These are phyloP conservation scores for Tremellales sp. DNA, from an alignment of 1,284 basidiomycete species.

Conservation along the genomic window DNA sequence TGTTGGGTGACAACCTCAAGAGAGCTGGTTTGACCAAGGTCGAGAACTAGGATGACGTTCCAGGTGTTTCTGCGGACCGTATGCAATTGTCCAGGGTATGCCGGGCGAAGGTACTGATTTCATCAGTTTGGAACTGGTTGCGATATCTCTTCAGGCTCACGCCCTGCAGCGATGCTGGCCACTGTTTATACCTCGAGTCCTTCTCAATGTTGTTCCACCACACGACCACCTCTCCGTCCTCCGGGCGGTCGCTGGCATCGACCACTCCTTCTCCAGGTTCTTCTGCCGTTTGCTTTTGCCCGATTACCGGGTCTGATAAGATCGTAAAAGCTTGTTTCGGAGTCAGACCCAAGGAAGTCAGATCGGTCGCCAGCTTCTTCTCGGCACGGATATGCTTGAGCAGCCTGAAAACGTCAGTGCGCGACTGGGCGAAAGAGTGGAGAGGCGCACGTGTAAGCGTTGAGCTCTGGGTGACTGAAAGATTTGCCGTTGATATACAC, in stretches of 20 bases:
- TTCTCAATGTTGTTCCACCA: slow-evolving; percentile 91
- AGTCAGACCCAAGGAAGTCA: slow-evolving; percentile 62
- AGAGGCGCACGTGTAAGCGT: slow-evolving; percentile 58
- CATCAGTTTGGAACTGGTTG: not conserved
- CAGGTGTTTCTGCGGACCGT: slow-evolving; percentile 67
- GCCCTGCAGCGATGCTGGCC: slow-evolving; percentile 26
- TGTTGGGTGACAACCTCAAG: slow-evolving; percentile 62
- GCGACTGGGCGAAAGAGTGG: not conserved
- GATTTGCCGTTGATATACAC: slow-evolving; percentile 75
- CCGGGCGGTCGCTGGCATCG: slow-evolving; percentile 79
- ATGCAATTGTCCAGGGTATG: slow-evolving; percentile 67
- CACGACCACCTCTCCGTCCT: slow-evolving; percentile 67
- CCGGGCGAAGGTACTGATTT: slow-evolving; percentile 31
- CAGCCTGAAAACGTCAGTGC: slow-evolving; percentile 52
- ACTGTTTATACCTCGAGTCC: slow-evolving; percentile 53
- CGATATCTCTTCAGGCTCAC: slow-evolving; percentile 15
- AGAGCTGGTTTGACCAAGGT: slow-evolving; percentile 62
- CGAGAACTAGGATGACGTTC: slow-evolving; percentile 73
- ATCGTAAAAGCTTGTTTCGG: slow-evolving; percentile 64
- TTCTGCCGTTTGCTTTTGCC: slow-evolving; percentile 52
- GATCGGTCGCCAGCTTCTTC: slow-evolving; percentile 58
- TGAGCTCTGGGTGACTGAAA: slow-evolving; percentile 62
- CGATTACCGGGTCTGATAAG: slow-evolving; percentile 61
- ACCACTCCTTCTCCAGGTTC: slow-evolving; percentile 69
- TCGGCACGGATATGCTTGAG: slow-evolving; percentile 70